Evolutionary conservation across 345 rosid genomes (phyloP), one percentile per base, ranked within the genome.

Genomic region (Linum tenue): DNA sequence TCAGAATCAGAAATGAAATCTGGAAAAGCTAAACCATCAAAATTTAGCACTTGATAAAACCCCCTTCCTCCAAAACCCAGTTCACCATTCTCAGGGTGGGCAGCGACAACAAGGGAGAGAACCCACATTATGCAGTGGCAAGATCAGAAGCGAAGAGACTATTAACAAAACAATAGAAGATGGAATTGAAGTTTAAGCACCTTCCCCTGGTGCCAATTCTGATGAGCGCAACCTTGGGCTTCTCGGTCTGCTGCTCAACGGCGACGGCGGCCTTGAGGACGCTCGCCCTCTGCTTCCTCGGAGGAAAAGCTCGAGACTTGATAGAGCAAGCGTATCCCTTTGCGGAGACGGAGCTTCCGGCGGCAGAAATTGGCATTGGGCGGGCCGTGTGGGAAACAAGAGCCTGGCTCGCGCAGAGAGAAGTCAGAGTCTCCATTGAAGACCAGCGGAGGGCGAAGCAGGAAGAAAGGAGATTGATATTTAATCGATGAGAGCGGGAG

Each of bases 181-280:
- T 12, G 14, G 43, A 55, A 10, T 4, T 5, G 7, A 38, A 60
- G 56, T 16, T 10, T 17, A 4, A 2, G 64, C 61, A 92, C 98
- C 98, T 92, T 80, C 98, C 98, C 69, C 98, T 75, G 10, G 98
- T 92, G 40, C 98, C 98, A 67, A 92, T 92, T 82, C 90, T 78
- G 59, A 92, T 71, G 39, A 85, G 76, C 39, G 90, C 80, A 41
- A 86, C 84, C 71, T 85, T 85, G 22, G 90, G 78, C 66, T 87
- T 81, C 81, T 75, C 74, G 44, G 76, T 71, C 66, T 77, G 78
- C 70, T 79, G 83, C 73, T 85, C 89, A 66, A 82, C 85, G 67
- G 89, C 79, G 50, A 82, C 85, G 58, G 92, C 88, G 67, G 98
- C 95, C 69, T 75, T 84, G 0, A 68, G 63, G 37, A 83, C 62